phyloP scores from a whole-genome alignment of 2,329 filamentous ascomycete species.

The Alternaria angustiovoidea region DNA sequence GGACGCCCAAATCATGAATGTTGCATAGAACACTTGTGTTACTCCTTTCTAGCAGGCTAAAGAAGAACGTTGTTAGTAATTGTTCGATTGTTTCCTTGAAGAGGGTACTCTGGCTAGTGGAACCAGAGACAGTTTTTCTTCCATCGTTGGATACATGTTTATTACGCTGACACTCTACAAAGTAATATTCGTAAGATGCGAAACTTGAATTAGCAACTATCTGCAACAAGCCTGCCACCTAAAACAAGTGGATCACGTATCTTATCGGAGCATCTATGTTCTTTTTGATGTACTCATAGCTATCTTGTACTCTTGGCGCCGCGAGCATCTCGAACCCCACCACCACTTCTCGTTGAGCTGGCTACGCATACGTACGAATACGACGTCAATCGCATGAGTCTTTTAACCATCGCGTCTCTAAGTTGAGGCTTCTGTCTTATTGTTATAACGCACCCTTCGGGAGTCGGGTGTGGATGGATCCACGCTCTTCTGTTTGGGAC shows the following conservation, averaged over 20 bases:
- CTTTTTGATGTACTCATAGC: background rate
- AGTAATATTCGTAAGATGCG: background rate
- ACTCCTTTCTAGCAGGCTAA: background rate
- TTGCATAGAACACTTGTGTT: background rate
- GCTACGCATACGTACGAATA: background rate
- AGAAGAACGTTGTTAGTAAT: background rate
- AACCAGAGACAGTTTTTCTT: background rate
- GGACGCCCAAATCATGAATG: background rate
- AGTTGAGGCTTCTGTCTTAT: background rate
- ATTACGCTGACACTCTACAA: background rate
- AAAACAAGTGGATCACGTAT: background rate
- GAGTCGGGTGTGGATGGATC: background rate
- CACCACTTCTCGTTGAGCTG: background rate
- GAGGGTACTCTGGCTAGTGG: background rate
- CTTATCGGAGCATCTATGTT: background rate
- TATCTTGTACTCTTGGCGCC: background rate
- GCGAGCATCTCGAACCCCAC: background rate
- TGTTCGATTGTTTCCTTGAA: background rate
- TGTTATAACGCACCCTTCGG: background rate
- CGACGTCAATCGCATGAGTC: background rate
- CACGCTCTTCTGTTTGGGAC: background rate
- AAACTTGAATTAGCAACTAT: background rate
- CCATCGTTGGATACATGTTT: background rate
- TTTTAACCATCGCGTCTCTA: background rate
- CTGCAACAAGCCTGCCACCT: background rate